Conservation (phyloP, 2,329 filamentous ascomycete genomes). For the Paraphoma chrysanthemicola region DNA sequence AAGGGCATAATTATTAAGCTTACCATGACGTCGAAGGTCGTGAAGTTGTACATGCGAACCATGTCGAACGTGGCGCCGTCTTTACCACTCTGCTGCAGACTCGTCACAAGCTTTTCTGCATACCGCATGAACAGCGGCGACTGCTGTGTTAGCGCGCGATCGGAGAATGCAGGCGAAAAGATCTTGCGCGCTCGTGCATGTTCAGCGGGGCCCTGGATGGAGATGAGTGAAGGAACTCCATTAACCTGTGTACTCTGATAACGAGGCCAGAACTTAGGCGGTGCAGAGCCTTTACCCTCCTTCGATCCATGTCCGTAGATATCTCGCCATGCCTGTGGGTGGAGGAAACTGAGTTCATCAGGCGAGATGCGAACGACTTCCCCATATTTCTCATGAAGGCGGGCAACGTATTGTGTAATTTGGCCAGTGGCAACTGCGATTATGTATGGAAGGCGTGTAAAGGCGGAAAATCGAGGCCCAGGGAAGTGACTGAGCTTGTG, state of each 20-base stretch:
- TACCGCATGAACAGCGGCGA: constrained; percentile 45
- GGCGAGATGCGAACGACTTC: constrained; percentile 29
- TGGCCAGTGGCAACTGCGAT: constrained; percentile 1
- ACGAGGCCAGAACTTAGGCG: constrained; percentile 6
- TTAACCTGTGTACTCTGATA: not conserved
- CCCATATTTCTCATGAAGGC: constrained; percentile 45
- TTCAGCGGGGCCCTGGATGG: not conserved
- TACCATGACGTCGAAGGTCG: constrained; percentile 39
- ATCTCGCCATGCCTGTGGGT: constrained; percentile 23
- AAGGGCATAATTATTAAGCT: too few species aligned
- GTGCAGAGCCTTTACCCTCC: constrained; percentile 4
- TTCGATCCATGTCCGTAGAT: constrained; percentile 26
- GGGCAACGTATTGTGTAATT: constrained; percentile 2
- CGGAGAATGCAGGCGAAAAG: constrained; percentile 44
- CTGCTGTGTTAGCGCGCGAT: constrained; percentile 45
- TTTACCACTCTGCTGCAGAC: too few species aligned
- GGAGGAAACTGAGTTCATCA: constrained; percentile 22
- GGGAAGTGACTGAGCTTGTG: constrained; percentile 52
- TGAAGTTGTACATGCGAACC: constrained; percentile 20
- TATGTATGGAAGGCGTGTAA: constrained; percentile 12
- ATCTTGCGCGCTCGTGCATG: constrained; percentile 20
- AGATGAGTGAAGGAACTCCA: not conserved
- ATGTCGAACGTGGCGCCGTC: constrained; percentile 19
- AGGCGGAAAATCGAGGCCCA: constrained; percentile 44
- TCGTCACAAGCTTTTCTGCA: constrained; percentile 44